Base-by-base conservation (phyloP, 495 filamentous ascomycete species). In the Xylaria curta region DNA sequence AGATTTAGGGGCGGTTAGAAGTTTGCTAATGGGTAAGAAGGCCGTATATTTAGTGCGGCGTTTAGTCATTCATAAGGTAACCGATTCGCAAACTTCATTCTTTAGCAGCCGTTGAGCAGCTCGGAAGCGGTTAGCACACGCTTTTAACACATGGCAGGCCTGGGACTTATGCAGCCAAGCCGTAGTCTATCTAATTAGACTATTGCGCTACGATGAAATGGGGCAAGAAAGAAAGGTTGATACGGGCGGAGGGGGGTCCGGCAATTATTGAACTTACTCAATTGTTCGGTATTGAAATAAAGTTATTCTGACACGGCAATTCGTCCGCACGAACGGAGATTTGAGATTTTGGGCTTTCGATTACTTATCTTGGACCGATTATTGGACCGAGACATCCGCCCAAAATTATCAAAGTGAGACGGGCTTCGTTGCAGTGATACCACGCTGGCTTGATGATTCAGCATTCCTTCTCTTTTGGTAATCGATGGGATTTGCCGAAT, bases 381-480 rank as follows among this genome's bases (percentile, higher is more conserved):
- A 9, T 60, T 17, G 33, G 33, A 60, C n/a, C 33, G 17, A 60
- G 19, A 21, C 9, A 21, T 21, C 58, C 58, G 19, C n/a, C n/a
- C 24, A 36, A 49, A 51, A 13, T 19, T n/a, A 66, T 36, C 46
- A 53, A 53, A 0, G 63, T 53, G 63, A 66, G 46, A 66, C 63
- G 33, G 1, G 40, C 26, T 40, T 26, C 28, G 6, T 65, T 65
- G 3, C 24, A 49, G 24, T 49, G 63, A 53, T 66, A n/a, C 63
- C 28, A 66, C 46, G 44, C 13, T 65, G 60, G 19, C n/a, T 7
- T 24, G 13, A 59, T 60, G 33, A 21, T 36, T 24, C 9, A n/a
- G 31, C 33, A 28, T 60, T 17, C 60, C 21, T 53, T 21, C n/a
- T 51, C 44, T 24, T 8, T 33, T 66, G 44, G n/a, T 42, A 31